phyloP scores from a whole-genome alignment of 345 rosid genomes.

The Geranium rotundifolium region DNA sequence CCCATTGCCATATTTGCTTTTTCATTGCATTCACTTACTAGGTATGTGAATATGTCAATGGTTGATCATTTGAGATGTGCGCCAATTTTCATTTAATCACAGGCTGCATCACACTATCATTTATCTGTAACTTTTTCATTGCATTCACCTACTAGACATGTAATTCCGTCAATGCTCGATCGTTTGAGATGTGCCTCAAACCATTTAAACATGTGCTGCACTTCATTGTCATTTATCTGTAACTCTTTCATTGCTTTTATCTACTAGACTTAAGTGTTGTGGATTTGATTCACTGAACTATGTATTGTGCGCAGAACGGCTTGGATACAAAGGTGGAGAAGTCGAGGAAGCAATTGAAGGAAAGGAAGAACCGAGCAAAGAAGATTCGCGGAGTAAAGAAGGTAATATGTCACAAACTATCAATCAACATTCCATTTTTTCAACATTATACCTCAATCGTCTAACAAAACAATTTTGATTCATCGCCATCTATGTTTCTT shows the following conservation, averaged over 20 bases:
- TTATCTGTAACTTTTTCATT: no score
- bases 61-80: no score
- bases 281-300: neutral
- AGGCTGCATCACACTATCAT: no score
- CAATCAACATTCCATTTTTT: no score
- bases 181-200: neutral
- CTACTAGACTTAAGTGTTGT: neutral
- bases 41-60: no score
- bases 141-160: no score
- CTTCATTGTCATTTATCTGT: neutral
- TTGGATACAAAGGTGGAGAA: slow-evolving; percentile 34
- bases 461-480: neutral
- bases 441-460: no score
- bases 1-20: neutral
- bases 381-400: slow-evolving; percentile 50
- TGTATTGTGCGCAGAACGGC: slow-evolving; percentile 24
- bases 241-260: no score
- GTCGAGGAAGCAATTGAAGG: slow-evolving; percentile 46
- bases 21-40: neutral
- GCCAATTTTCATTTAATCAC: no score
- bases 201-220: neutral
- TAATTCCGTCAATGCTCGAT: neutral
- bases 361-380: slow-evolving; percentile 43
- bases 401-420: no score
- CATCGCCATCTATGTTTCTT: neutral